These are phyloP conservation scores for Claviceps paspali DNA, from an alignment of 2,329 filamentous ascomycete genomes.

Conservation along the genomic window DNA sequence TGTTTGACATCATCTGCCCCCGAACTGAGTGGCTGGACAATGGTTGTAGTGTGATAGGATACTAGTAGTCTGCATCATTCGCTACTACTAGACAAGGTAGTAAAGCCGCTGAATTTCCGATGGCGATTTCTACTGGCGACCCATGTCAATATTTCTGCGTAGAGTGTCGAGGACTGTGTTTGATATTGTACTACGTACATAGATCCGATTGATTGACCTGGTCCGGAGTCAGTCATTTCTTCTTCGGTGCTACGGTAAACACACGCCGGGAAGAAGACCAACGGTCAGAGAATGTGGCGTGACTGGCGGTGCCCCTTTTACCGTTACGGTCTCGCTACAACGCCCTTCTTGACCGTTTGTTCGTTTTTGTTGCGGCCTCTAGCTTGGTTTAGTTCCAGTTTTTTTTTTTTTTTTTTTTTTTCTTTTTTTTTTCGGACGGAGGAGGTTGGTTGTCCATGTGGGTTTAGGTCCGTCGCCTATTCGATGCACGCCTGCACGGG, in stretches of 20 bases:
- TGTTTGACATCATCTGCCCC: too few species aligned
- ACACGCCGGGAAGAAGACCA: too few species aligned
- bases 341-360: not conserved
- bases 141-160: not conserved
- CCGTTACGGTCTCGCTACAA: not conserved
- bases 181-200: too few species aligned
- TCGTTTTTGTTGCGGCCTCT: not conserved
- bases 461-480: not conserved
- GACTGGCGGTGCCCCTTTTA: too few species aligned
- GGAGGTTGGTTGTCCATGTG: conserved; percentile 2
- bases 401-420: not conserved
- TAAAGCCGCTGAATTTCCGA: not conserved
- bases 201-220: too few species aligned
- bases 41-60: too few species aligned
- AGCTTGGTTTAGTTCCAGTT: not conserved
- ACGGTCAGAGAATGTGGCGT: too few species aligned
- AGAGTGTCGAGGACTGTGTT: too few species aligned
- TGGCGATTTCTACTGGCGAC: not conserved
- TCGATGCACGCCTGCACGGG: not conserved
- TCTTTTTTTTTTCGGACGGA: not conserved
- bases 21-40: too few species aligned
- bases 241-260: too few species aligned
- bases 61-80: not conserved
- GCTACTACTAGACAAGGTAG: not conserved
- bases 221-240: too few species aligned